Base-by-base conservation (phyloP, 352 stramenopile genomes). In the Nothophytophthora sp. region DNA sequence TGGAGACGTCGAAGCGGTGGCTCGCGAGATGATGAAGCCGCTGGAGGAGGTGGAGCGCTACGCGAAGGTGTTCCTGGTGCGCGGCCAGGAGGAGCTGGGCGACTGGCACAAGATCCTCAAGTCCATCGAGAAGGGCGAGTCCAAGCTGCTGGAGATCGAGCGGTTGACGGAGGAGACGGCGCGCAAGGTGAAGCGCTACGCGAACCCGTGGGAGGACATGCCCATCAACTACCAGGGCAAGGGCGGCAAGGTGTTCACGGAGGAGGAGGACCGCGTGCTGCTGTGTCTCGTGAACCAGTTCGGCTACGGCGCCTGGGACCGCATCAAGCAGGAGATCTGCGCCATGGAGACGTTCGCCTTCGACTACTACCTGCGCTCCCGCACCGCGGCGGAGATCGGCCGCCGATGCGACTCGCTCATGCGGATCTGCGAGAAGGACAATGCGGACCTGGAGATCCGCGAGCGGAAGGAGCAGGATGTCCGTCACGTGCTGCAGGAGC, bases 331-430 rank as follows among this genome's bases (percentile, higher is more conserved):
- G 36, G 95, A 99, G 69, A 98, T 99, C 24, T 88, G 86, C 44
- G 78, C 80, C 18, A 70, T 91, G 28, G 81, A 92, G 41, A 76
- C 85, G 69, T 99, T 99, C 61, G 82, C 96, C 13, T 99, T 99
- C 40, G 96, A 99, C 58, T 99, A 98, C 81, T 99, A 98, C 66
- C 96, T 99, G 67, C 98, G 98, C 30, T 98, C 92, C 10, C 84
- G 97, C 34, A 98, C 89, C 12, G 87, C 94, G 1, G 82, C 84
- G 5, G 97, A 99, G 62, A 96, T 99, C 29, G 94, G 98, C 24
- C 95, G 96, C 36, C 92, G 97, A 11, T 98, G 95, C 44, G 96
- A 99, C 52, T 67, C 90, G 0, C 64, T 99, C 15, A 98, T 99
- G 67, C 88, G 89, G 11, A 92, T 98, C 60, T 95, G 97, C 15